These are phyloP conservation scores for Pestalotiopsis sp. DNA, from an alignment of 2,329 filamentous ascomycete genomes.

Conservation along the genomic window DNA sequence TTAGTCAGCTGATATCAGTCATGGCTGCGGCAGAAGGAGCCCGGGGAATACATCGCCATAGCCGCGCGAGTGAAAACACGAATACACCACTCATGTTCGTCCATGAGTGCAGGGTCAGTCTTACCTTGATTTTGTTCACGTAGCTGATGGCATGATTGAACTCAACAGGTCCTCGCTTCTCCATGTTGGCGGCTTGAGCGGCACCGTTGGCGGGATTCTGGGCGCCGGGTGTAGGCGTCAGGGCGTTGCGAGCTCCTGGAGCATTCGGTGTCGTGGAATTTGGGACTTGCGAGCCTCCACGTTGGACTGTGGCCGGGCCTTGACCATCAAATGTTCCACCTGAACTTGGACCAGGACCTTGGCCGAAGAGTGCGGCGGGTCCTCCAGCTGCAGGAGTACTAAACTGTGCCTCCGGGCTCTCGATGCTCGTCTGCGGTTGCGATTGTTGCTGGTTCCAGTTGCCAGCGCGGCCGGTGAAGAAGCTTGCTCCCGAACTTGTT, in stretches of 20 bases:
- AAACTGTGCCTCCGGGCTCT: conserved; percentile 65
- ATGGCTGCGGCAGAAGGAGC: not conserved
- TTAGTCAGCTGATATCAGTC: conserved; percentile 9
- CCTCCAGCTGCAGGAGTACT: conserved; percentile 58
- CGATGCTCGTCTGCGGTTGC: conserved; percentile 61
- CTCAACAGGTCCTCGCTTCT: conserved; percentile 92
- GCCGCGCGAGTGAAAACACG: not conserved
- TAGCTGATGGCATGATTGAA: conserved; percentile 99
- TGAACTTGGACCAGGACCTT: conserved; percentile 33
- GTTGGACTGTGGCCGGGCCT: conserved; percentile 29
- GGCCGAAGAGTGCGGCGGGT: conserved; percentile 46
- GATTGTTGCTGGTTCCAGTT: conserved; percentile 56
- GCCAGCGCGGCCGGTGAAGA: conserved; percentile 49
- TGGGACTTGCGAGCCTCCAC: conserved; percentile 33
- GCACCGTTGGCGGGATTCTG: conserved; percentile 65
- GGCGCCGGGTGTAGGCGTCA: conserved; percentile 62
- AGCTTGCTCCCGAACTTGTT: conserved; percentile 40
- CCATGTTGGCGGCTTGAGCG: conserved; percentile 64
- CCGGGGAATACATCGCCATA: not conserved
- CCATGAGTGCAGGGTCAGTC: not conserved
- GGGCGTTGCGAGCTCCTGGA: conserved; percentile 53
- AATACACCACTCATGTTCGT: not conserved
- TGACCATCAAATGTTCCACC: conserved; percentile 34
- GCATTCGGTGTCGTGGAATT: conserved; percentile 41
- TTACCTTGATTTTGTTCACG: conserved; percentile 98